Evolutionary conservation across 257 asterid species (phyloP).

Genomic region (Ligustrum vulgare): DNA sequence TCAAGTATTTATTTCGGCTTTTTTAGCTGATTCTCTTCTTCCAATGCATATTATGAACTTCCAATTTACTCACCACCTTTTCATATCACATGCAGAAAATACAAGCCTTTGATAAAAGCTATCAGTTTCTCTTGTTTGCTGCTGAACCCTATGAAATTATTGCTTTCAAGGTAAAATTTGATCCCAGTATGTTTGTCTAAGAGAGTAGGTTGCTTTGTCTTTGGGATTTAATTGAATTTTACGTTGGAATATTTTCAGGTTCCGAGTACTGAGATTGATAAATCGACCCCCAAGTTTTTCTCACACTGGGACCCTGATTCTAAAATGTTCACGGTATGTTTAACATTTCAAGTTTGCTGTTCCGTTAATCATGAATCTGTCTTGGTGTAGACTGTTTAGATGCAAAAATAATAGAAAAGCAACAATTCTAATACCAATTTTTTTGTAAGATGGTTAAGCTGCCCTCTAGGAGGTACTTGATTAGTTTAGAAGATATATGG

Average conservation of each 20-base stretch:
- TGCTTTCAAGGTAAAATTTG: slow-evolving; percentile 69
- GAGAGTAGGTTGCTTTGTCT: neutral
- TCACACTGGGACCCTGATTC: slow-evolving; percentile 99
- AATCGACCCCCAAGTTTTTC: slow-evolving; percentile 96
- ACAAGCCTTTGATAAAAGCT: slow-evolving; percentile 78
- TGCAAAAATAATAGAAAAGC: neutral
- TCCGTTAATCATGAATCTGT: slow-evolving; percentile 4
- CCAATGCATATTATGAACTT: neutral
- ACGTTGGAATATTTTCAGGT: slow-evolving; percentile 44
- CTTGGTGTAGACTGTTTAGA: slow-evolving; percentile 7
- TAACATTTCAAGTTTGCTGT: neutral
- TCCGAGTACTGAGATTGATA: slow-evolving; percentile 93
- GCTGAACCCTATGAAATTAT: slow-evolving; percentile 96
- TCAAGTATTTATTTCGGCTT: neutral
- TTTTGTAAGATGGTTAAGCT: neutral
- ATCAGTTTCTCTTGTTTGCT: slow-evolving; percentile 89
- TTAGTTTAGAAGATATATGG: neutral
- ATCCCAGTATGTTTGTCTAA: neutral
- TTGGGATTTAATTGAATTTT: slow-evolving; percentile 7
- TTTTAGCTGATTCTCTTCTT: slow-evolving; percentile 10
- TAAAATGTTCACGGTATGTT: slow-evolving; percentile 86
- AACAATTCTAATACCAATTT: no score
- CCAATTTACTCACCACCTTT: slow-evolving; percentile 4
- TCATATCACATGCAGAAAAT: slow-evolving; percentile 55
- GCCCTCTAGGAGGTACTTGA: neutral